Evolutionary conservation across 352 stramenopile species (phyloP).

Genomic region (Phytophthora lateralis): DNA sequence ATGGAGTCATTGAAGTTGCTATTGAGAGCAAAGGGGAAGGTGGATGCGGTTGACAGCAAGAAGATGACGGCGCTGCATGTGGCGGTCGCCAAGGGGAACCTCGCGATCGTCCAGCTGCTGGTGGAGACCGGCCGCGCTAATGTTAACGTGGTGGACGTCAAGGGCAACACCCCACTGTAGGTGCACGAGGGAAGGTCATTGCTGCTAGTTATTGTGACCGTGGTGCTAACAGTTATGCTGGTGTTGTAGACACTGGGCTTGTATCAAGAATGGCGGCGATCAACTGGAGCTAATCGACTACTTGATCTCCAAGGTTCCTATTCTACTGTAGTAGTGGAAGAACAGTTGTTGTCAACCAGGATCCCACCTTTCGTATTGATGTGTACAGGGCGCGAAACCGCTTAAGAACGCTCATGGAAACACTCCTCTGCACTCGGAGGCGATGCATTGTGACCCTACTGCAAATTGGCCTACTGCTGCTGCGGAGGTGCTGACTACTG

Average conservation of each 20-base stretch:
- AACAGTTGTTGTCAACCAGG: not conserved
- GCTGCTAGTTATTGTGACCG: not conserved
- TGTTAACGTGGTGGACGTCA: conserved; percentile 63
- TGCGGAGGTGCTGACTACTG: conserved; percentile 44
- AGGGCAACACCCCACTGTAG: conserved; percentile 76
- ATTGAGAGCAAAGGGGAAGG: conserved; percentile 61
- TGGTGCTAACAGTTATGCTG: conserved; percentile 6
- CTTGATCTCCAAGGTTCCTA: conserved; percentile 61
- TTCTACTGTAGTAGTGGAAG: not conserved
- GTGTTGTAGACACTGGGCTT: conserved; percentile 65
- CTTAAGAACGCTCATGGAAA: conserved; percentile 62
- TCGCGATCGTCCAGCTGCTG: conserved; percentile 63
- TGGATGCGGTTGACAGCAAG: conserved; percentile 66
- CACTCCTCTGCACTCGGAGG: conserved; percentile 73
- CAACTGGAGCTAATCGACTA: conserved; percentile 57
- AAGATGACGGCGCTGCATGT: conserved; percentile 82
- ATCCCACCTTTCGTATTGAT: not conserved
- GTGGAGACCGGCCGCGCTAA: conserved; percentile 63
- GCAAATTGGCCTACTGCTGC: conserved; percentile 60
- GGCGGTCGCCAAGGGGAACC: conserved; percentile 64
- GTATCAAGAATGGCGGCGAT: conserved; percentile 58
- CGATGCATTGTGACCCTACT: conserved; percentile 72
- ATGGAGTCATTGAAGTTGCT: conserved; percentile 64
- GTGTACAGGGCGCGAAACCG: conserved; percentile 58
- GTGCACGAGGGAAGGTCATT: conserved; percentile 3